phyloP scores from a whole-genome alignment of 2,329 filamentous ascomycete genomes.

The Colletotrichum zoysiae region DNA sequence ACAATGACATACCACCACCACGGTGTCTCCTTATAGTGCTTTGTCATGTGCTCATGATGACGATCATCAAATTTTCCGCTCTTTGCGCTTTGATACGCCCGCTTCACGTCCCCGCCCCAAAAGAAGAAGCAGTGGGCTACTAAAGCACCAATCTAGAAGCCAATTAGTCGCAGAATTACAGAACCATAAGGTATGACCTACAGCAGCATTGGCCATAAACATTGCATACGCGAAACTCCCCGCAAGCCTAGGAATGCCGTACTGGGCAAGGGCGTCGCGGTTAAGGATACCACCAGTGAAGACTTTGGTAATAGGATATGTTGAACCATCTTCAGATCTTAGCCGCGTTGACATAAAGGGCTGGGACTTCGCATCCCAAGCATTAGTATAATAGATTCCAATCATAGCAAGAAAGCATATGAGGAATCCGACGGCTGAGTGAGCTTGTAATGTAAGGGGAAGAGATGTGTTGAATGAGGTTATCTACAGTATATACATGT shows the following conservation, averaged over 20 bases:
- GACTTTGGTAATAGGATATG: constrained; percentile 56
- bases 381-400: constrained; percentile 64
- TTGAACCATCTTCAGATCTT: constrained; percentile 53
- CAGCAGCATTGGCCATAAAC: constrained; percentile 69
- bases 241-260: constrained; percentile 61
- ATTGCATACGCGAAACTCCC: constrained; percentile 65
- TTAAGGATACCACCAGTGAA: constrained; percentile 58
- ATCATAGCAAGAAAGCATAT: constrained; percentile 64
- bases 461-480: constrained; percentile 66
- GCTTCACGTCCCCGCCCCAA: constrained; percentile 65
- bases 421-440: constrained; percentile 60
- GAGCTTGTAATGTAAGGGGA: constrained; percentile 63
- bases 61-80: constrained; percentile 60
- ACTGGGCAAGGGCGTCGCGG: constrained; percentile 53
- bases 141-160: constrained; percentile 65
- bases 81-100: constrained; percentile 60
- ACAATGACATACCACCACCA: constrained; percentile 61
- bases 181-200: constrained; percentile 48
- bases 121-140: constrained; percentile 66
- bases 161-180: constrained; percentile 26
- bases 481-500: too few species aligned
- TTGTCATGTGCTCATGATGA: constrained; percentile 65
- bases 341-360: constrained; percentile 69
- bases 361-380: constrained; percentile 59
- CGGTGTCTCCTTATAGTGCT: too few species aligned